Evolutionary conservation across 768 basidiomycete species (phyloP).

Genomic region (Suillus brevipes): DNA sequence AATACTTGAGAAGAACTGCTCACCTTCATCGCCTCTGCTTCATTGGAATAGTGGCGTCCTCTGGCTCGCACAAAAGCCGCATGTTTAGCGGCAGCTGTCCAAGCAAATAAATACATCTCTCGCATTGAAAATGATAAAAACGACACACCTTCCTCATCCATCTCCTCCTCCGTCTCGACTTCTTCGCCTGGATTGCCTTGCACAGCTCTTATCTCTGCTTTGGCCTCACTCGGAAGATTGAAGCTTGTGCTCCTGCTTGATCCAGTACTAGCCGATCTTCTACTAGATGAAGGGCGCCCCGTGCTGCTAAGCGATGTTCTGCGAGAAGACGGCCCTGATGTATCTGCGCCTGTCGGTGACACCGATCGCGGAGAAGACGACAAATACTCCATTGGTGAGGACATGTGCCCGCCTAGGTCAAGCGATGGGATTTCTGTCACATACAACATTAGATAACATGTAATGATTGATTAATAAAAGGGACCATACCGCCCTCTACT

Average conservation of each 20-base stretch:
- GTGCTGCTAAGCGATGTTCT: constrained; percentile 72
- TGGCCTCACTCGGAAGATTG: constrained; percentile 71
- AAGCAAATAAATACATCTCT: constrained; percentile 1
- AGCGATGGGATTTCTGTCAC: constrained; percentile 79
- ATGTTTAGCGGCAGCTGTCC: constrained; percentile 75
- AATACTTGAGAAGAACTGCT: constrained; percentile 7
- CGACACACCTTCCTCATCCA: constrained; percentile 84
- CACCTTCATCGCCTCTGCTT: constrained; percentile 93
- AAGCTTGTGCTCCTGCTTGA: constrained; percentile 84
- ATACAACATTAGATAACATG: constrained; percentile 1
- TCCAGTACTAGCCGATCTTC: constrained; percentile 61
- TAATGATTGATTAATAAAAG: neutral
- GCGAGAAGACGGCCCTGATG: constrained; percentile 70
- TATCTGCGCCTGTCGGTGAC: constrained; percentile 61
- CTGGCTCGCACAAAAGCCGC: constrained; percentile 79
- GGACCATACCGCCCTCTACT: constrained; percentile 74
- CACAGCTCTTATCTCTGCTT: constrained; percentile 55
- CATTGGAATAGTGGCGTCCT: constrained; percentile 85
- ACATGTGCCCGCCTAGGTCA: constrained; percentile 45
- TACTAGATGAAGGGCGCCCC: constrained; percentile 52
- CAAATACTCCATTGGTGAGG: constrained; percentile 38
- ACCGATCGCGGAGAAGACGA: constrained; percentile 42
- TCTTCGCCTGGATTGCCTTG: constrained; percentile 46
- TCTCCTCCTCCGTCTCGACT: constrained; percentile 72
- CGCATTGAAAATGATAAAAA: constrained; percentile 1